phyloP scores from a whole-genome alignment of 805 yeast species.

The Schizosaccharomyces lindneri region DNA sequence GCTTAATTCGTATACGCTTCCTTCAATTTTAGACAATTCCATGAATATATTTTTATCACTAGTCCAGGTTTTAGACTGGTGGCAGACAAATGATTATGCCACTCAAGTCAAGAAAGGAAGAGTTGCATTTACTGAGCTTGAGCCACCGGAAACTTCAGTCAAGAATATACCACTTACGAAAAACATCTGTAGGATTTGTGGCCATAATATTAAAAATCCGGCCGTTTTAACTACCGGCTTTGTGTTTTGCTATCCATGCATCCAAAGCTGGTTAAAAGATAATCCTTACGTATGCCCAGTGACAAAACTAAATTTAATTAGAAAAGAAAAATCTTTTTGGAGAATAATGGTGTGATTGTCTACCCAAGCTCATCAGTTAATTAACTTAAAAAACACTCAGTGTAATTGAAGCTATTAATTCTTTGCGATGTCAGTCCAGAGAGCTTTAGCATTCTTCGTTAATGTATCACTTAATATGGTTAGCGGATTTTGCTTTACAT shows the following conservation, averaged over 20 bases:
- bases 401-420: neutral
- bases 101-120: neutral
- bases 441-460: neutral
- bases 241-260: neutral
- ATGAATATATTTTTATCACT: neutral
- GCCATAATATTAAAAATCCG: neutral
- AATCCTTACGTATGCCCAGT: neutral
- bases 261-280: neutral
- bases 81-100: neutral
- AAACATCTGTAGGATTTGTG: neutral
- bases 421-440: neutral
- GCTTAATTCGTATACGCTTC: neutral
- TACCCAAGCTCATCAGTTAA: too few relatives aligned
- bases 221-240: neutral
- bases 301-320: neutral
- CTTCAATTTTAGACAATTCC: neutral
- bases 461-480: neutral
- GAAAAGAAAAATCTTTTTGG: neutral
- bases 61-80: neutral
- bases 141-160: neutral
- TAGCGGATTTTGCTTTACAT: neutral
- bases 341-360: neutral
- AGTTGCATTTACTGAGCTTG: neutral
- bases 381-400: too few relatives aligned
- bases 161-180: neutral